A percentile compares a stretch with the other conserved stretches of the same genome.
Evolutionary conservation across 2,329 filamentous ascomycete species (phyloP).

Genomic region (Fusarium sp.): DNA sequence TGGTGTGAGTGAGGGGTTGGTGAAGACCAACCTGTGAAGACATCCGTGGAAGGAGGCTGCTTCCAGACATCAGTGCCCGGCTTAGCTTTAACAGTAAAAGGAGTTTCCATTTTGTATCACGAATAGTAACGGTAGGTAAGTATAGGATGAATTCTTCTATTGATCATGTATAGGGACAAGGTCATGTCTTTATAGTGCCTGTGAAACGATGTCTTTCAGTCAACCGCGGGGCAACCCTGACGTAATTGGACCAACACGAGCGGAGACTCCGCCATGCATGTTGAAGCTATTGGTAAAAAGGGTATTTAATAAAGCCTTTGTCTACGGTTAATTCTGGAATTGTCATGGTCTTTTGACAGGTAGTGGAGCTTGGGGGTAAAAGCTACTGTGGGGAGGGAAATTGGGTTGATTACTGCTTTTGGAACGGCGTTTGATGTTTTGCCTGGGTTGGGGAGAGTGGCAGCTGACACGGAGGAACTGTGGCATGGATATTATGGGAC

Average conservation of each 20-base stretch:
- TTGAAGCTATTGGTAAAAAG: background rate
- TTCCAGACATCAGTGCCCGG: constrained; percentile 82
- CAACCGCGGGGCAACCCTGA: constrained; percentile 35
- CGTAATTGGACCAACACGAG: constrained; percentile 25
- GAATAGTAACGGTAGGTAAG: background rate
- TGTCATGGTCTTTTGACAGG: background rate
- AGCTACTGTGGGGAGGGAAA: constrained; percentile 1
- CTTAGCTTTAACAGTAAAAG: constrained; percentile 62
- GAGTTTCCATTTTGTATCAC: constrained; percentile 21
- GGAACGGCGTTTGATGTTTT: background rate
- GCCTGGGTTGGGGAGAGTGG: background rate
- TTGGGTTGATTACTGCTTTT: background rate
- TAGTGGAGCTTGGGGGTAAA: constrained; percentile 4
- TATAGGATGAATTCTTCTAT: background rate
- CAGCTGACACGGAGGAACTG: too few species aligned
- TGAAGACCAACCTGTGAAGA: constrained; percentile 68
- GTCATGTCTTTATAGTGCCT: constrained; percentile 13
- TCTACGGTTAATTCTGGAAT: constrained; percentile 11
- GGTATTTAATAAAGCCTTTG: background rate
- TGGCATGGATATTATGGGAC: background rate
- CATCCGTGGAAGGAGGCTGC: constrained; percentile 73
- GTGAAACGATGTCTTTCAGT: background rate
- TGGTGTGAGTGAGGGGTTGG: background rate
- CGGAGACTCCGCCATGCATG: constrained; percentile 18
- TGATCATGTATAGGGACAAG: background rate